Evolutionary conservation across 768 basidiomycete genomes (phyloP).

Genomic region (Tricholoma sp.): DNA sequence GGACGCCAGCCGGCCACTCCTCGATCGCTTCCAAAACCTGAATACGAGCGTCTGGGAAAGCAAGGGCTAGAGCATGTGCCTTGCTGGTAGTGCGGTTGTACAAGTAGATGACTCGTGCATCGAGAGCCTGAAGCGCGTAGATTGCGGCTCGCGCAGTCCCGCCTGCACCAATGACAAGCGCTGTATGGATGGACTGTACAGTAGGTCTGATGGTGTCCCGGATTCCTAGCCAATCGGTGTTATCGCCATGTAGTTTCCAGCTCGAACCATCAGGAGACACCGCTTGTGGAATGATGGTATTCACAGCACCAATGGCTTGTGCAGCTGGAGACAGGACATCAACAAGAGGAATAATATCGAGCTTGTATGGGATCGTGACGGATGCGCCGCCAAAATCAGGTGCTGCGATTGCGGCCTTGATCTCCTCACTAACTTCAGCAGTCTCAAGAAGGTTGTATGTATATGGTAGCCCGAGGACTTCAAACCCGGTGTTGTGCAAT

Average conservation of each 20-base stretch:
- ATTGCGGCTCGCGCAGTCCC: constrained; percentile 94
- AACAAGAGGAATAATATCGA: constrained; percentile 81
- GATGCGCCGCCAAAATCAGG: constrained; percentile 91
- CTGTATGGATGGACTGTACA: constrained; percentile 42
- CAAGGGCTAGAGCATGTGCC: constrained; percentile 60
- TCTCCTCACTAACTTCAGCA: constrained; percentile 52
- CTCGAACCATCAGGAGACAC: constrained; percentile 33
- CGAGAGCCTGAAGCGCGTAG: constrained; percentile 74
- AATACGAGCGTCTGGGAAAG: constrained; percentile 64
- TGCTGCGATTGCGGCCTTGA: constrained; percentile 56
- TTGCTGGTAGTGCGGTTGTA: constrained; percentile 80
- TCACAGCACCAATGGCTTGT: constrained; percentile 86
- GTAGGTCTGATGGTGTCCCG: constrained; percentile 44
- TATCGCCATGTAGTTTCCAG: constrained; percentile 76
- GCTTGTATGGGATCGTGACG: constrained; percentile 94
- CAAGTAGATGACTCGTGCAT: constrained; percentile 69
- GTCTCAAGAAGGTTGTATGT: constrained; percentile 78
- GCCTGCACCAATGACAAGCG: constrained; percentile 90
- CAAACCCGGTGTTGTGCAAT: constrained; percentile 87
- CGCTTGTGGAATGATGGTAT: constrained; percentile 70
- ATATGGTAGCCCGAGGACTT: constrained; percentile 78
- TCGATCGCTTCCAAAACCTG: constrained; percentile 56
- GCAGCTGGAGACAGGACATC: constrained; percentile 80
- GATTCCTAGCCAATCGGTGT: constrained; percentile 96
- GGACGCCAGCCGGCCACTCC: constrained; percentile 38